Conservation (phyloP, 164 flowering plant genomes). For the Sedum album region DNA sequence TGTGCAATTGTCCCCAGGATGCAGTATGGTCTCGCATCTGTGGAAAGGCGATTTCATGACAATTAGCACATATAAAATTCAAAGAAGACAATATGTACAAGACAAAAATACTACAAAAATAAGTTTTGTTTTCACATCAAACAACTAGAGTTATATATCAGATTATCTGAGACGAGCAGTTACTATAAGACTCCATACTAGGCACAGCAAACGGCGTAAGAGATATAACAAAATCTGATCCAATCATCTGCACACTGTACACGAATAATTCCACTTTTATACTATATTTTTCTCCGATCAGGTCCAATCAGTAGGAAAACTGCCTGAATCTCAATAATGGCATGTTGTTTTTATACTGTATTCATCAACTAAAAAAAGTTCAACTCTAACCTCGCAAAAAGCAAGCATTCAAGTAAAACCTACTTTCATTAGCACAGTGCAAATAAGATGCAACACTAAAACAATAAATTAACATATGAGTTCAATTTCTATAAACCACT, state of each 20-base stretch:
- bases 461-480: too few species aligned
- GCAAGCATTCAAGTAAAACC: too few species aligned
- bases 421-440: too few species aligned
- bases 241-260: too few species aligned
- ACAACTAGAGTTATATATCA: not conserved
- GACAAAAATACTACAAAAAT: not conserved
- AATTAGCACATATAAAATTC: not conserved
- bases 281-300: too few species aligned
- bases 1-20: slow-evolving; percentile 66
- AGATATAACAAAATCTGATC: too few species aligned
- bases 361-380: too few species aligned
- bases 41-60: not conserved
- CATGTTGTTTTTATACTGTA: too few species aligned
- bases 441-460: too few species aligned
- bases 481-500: too few species aligned
- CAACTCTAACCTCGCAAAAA: not conserved
- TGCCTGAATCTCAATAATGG: not conserved
- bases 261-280: too few species aligned
- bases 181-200: not conserved
- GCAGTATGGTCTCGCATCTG: slow-evolving; percentile 83
- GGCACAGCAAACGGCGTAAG: not conserved
- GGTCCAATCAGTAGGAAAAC: too few species aligned
- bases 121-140: not conserved
- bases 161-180: not conserved
- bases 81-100: not conserved